A percentile compares a stretch with the other conserved stretches of the same genome.
Evolutionary conservation across 2,329 filamentous ascomycete species (phyloP).

Genomic region (Cryoendolithus antarcticus): DNA sequence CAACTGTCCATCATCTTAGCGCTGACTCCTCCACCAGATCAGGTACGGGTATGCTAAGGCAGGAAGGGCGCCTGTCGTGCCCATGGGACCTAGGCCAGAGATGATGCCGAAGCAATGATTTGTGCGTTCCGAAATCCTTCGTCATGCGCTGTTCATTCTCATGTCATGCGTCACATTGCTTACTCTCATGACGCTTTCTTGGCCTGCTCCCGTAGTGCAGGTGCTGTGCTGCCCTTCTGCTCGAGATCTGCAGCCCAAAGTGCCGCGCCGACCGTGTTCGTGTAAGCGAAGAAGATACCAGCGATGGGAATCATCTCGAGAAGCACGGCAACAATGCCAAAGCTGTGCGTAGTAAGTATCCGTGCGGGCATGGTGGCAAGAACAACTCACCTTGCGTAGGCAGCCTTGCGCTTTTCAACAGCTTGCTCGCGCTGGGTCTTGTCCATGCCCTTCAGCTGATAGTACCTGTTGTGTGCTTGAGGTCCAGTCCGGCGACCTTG

Average conservation of each 20-base stretch:
- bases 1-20: not conserved
- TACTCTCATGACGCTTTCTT: slow-evolving; percentile 1
- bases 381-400: slow-evolving; percentile 62
- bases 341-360: slow-evolving; percentile 17
- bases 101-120: slow-evolving; percentile 4
- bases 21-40: slow-evolving; percentile 1
- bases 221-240: slow-evolving; percentile 19
- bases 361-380: slow-evolving; percentile 1
- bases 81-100: slow-evolving; percentile 3
- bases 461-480: slow-evolving; percentile 55
- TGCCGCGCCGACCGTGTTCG: slow-evolving; percentile 82
- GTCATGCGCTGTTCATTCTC: not conserved
- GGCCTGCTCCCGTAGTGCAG: slow-evolving; percentile 21
- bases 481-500: slow-evolving; percentile 48
- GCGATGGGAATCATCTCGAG: slow-evolving; percentile 74
- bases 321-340: slow-evolving; percentile 67
- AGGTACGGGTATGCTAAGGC: slow-evolving; percentile 4
- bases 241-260: slow-evolving; percentile 68
- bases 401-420: slow-evolving; percentile 56
- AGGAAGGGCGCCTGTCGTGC: slow-evolving; percentile 2
- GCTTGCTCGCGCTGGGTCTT: slow-evolving; percentile 52
- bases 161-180: no score
- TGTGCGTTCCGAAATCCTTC: not conserved
- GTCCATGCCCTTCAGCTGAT: slow-evolving; percentile 80
- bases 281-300: slow-evolving; percentile 78